Conservation (phyloP, 768 basidiomycete genomes). For the Russula griseocarnosa region DNA sequence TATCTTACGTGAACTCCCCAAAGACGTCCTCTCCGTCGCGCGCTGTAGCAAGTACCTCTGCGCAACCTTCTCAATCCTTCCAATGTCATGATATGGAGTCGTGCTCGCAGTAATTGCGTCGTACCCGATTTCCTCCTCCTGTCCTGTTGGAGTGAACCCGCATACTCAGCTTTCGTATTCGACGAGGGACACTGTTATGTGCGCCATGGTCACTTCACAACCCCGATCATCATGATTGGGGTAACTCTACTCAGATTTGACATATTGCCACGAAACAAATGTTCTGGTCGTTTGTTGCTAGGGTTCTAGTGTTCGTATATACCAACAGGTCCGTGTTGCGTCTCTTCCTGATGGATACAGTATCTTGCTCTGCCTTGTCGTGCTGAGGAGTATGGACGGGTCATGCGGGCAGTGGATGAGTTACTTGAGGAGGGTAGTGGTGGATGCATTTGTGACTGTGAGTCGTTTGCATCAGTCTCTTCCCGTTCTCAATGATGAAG, state of each 20-base stretch:
- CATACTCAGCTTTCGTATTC: constrained; percentile 64
- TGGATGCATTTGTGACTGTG: too few species aligned
- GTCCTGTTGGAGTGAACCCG: constrained; percentile 48
- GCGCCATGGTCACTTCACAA: constrained; percentile 22
- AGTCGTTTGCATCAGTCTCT: too few species aligned
- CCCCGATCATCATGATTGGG: background rate
- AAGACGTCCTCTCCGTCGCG: constrained; percentile 55
- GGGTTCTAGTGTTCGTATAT: constrained; percentile 21
- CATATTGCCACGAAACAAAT: constrained; percentile 40
- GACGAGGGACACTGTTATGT: constrained; percentile 56
- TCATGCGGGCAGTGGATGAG: too few species aligned
- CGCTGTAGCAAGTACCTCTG: constrained; percentile 55
- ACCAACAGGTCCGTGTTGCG: constrained; percentile 10
- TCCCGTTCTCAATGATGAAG: too few species aligned
- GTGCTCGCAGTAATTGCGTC: constrained; percentile 42
- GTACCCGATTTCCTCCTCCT: constrained; percentile 41
- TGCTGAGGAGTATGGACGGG: too few species aligned
- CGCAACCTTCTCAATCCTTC: constrained; percentile 45
- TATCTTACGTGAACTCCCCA: constrained; percentile 49
- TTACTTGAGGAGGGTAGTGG: too few species aligned
- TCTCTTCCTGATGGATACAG: background rate
- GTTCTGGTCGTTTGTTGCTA: constrained; percentile 20
- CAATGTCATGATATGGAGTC: constrained; percentile 57
- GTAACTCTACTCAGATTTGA: constrained; percentile 2
- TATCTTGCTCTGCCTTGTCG: background rate